phyloP scores from a whole-genome alignment of 1,284 basidiomycete genomes.

The Agroathelia rolfsii region DNA sequence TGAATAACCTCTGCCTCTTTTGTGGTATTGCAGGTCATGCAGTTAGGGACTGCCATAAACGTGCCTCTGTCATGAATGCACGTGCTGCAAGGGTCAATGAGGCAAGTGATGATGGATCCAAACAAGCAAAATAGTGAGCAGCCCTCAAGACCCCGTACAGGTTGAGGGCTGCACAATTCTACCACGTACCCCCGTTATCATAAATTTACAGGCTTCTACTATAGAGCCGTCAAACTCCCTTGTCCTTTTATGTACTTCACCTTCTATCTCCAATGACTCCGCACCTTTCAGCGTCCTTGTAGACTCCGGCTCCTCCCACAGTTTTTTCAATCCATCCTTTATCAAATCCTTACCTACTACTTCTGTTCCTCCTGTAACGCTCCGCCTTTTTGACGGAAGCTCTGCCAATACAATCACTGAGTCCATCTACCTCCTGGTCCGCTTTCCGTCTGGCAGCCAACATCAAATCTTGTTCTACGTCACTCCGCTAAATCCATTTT shows the following conservation, averaged over 20 bases:
- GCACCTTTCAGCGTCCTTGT: too few species aligned
- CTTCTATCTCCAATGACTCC: background rate
- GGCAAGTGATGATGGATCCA: background rate
- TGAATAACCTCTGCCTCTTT: slow-evolving; percentile 13
- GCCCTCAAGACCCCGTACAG: background rate
- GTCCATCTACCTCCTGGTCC: background rate
- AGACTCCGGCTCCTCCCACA: too few species aligned
- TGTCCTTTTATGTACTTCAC: background rate
- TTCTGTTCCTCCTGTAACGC: slow-evolving; percentile 1
- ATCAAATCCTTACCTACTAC: too few species aligned
- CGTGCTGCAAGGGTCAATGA: background rate
- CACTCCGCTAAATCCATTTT: too few species aligned
- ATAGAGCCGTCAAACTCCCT: slow-evolving; percentile 1
- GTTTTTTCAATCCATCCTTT: background rate
- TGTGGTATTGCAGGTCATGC: slow-evolving; percentile 11
- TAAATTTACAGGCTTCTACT: slow-evolving; percentile 2
- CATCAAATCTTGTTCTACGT: too few species aligned
- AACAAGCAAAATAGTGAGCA: slow-evolving; percentile 10
- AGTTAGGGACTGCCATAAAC: slow-evolving; percentile 9
- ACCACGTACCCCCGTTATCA: slow-evolving; percentile 1
- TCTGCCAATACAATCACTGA: background rate
- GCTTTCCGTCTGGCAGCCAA: slow-evolving; percentile 1
- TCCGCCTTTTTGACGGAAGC: slow-evolving; percentile 1
- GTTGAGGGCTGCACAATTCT: background rate
- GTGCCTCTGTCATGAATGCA: background rate